Percentiles rank a stretch among this genome's conserved stretches.
Conservation (phyloP, 768 basidiomycete species). For the Boletus speciosus region DNA sequence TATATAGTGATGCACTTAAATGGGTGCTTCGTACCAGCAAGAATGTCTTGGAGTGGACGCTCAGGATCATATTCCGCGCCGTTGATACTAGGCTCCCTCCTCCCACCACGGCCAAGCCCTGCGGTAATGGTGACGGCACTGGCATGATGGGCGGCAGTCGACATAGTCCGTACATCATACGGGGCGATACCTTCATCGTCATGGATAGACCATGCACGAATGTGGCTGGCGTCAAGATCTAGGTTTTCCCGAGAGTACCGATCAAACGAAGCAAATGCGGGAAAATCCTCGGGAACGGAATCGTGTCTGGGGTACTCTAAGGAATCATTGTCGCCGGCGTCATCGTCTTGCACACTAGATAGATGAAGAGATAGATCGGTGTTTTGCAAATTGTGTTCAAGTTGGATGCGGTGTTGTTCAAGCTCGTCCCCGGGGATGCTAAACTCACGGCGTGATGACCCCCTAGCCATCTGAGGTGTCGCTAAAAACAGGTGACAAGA, state of each 20-base stretch:
- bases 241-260: constrained; percentile 53
- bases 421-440: constrained; percentile 71
- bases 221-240: constrained; percentile 49
- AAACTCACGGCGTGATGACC: constrained; percentile 36
- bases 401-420: constrained; percentile 71
- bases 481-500: constrained; percentile 17
- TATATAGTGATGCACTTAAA: neutral
- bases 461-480: constrained; percentile 24
- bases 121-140: constrained; percentile 83
- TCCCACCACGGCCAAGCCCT: constrained; percentile 54
- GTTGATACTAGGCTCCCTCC: constrained; percentile 59
- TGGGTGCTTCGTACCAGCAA: constrained; percentile 45
- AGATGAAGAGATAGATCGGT: constrained; percentile 71
- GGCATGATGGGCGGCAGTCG: constrained; percentile 87
- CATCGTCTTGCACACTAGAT: constrained; percentile 47
- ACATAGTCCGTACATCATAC: constrained; percentile 67
- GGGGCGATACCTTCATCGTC: constrained; percentile 66
- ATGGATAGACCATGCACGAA: constrained; percentile 59
- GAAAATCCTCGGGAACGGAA: constrained; percentile 52
- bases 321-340: constrained; percentile 42
- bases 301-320: constrained; percentile 74
- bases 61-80: constrained; percentile 87
- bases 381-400: constrained; percentile 74
- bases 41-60: constrained; percentile 68
- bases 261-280: constrained; percentile 61